phyloP scores from a whole-genome alignment of 1,284 basidiomycete species.

The Melampsora abietis-canadensis region DNA sequence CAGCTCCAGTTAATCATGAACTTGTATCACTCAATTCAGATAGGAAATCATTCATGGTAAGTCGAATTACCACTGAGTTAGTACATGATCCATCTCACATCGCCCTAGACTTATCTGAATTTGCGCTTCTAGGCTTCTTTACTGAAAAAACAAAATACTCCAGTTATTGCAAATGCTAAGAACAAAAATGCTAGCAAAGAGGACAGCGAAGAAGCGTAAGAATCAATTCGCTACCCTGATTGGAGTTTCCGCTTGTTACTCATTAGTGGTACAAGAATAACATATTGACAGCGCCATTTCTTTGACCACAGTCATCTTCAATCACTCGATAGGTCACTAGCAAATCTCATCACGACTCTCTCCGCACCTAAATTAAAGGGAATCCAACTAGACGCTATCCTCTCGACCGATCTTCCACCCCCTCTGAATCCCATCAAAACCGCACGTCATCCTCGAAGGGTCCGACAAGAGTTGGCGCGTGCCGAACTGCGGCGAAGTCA shows the following conservation, averaged over 20 bases:
- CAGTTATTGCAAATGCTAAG: not conserved
- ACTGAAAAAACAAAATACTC: constrained; percentile 17
- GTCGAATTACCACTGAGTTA: not conserved
- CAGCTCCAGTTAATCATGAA: not conserved
- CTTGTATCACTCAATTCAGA: constrained; percentile 7
- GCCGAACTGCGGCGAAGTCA: constrained; percentile 13
- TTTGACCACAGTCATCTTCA: constrained; percentile 13
- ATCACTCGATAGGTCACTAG: constrained; percentile 20
- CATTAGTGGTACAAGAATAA: not conserved
- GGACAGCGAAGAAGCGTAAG: constrained; percentile 34
- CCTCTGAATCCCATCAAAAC: not conserved
- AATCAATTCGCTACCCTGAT: not conserved
- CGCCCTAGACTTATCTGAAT: not conserved
- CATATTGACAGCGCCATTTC: not conserved
- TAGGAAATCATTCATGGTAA: constrained; percentile 37
- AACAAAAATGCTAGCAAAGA: constrained; percentile 12
- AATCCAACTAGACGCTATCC: constrained; percentile 4
- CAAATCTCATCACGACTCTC: constrained; percentile 21
- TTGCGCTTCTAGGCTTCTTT: constrained; percentile 8
- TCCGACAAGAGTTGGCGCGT: constrained; percentile 9
- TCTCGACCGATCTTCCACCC: constrained; percentile 9
- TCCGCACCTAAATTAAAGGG: constrained; percentile 1
- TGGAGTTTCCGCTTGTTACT: not conserved
- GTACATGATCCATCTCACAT: not conserved
- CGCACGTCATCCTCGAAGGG: constrained; percentile 15